Conservation (phyloP, 1,284 basidiomycete genomes). For the Cystobasidiaceae sp. region DNA sequence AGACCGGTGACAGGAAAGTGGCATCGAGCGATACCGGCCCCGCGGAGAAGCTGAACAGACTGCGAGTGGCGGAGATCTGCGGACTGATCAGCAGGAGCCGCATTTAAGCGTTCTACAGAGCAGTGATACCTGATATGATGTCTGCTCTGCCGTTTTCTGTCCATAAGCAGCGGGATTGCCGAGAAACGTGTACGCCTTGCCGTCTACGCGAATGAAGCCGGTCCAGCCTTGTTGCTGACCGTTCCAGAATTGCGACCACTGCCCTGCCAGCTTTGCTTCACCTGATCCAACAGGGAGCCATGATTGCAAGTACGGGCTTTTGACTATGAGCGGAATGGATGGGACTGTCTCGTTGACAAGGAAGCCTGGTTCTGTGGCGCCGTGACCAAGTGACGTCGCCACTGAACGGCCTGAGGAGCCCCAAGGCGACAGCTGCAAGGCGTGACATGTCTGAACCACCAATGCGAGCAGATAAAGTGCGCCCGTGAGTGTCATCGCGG, state of each 20-base stretch:
- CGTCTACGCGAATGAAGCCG: slow-evolving; percentile 2
- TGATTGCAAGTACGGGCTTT: not conserved
- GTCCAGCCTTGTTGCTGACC: slow-evolving; percentile 8
- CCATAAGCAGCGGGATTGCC: slow-evolving; percentile 1
- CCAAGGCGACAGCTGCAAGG: no score
- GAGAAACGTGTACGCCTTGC: slow-evolving; percentile 1
- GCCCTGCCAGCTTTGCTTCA: not conserved
- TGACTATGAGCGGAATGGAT: not conserved
- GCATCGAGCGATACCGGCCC: not conserved
- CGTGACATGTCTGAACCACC: no score
- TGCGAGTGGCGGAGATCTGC: slow-evolving; percentile 3
- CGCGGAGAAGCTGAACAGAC: slow-evolving; percentile 7
- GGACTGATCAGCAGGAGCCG: not conserved
- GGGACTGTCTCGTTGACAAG: not conserved
- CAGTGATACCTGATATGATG: not conserved
- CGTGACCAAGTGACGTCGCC: not conserved
- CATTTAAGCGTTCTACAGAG: not conserved
- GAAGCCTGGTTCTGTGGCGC: not conserved
- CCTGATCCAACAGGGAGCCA: slow-evolving; percentile 6
- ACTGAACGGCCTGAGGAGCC: no score
- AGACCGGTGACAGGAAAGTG: not conserved
- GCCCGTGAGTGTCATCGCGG: no score
- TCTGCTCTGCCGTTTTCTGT: not conserved
- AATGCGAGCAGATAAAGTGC: no score
- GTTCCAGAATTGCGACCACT: slow-evolving; percentile 1